A percentile compares a stretch with the other conserved stretches of the same genome.
These are phyloP conservation scores for Falciphora oryzae DNA, from an alignment of 2,329 filamentous ascomycete species.

Conservation along the genomic window DNA sequence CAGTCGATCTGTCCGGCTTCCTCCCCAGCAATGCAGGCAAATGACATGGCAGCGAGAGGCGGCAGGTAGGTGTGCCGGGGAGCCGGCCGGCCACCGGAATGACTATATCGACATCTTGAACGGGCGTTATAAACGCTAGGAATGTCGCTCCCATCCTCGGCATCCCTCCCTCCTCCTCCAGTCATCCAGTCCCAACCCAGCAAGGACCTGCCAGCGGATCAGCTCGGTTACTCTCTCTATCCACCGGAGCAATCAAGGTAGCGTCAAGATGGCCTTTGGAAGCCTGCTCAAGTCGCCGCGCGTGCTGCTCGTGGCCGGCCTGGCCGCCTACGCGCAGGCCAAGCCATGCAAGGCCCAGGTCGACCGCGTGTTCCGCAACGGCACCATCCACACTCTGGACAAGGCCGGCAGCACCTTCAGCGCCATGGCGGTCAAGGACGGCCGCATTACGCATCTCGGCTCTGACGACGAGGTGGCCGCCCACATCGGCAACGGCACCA, in stretches of 20 bases:
- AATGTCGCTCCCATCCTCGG: too few species aligned
- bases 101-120: neutral
- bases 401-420: neutral
- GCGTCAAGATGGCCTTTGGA: neutral
- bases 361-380: slow-evolving; percentile 1
- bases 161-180: neutral
- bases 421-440: slow-evolving; percentile 1
- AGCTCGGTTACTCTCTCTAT: neutral
- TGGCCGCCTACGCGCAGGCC: neutral
- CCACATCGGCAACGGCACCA: slow-evolving; percentile 2
- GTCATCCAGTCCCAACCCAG: neutral
- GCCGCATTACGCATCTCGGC: neutral
- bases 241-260: neutral
- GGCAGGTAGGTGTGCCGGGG: too few species aligned
- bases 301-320: neutral
- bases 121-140: neutral
- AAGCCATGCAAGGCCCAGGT: neutral
- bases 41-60: neutral
- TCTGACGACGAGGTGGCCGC: neutral
- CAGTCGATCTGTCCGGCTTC: too few species aligned
- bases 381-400: slow-evolving; percentile 4
- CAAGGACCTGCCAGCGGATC: neutral
- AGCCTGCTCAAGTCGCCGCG: neutral
- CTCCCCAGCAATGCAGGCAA: neutral
- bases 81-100: too few species aligned